These are phyloP conservation scores for Phaeolepiota aurea DNA, from an alignment of 768 basidiomycete species.

Conservation along the genomic window DNA sequence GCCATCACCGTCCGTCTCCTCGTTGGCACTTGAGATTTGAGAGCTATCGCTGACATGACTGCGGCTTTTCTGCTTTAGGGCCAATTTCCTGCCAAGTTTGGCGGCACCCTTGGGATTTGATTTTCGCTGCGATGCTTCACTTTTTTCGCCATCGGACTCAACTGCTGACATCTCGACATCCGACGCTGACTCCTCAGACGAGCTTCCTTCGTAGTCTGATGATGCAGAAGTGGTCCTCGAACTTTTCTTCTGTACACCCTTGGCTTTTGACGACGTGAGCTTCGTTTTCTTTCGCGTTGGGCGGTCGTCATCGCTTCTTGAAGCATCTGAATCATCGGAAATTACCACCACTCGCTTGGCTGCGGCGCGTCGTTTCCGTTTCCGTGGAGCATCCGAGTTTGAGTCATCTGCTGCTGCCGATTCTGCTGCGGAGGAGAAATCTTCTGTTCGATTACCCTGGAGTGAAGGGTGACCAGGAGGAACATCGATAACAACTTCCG, in stretches of 20 bases:
- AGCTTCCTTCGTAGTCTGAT: conserved; percentile 34
- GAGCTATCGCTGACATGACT: conserved; percentile 15
- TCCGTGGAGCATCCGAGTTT: conserved; percentile 25
- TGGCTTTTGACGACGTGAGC: conserved; percentile 13
- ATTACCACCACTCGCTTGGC: conserved; percentile 35
- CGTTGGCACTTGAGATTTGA: conserved; percentile 15
- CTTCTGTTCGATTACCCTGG: conserved; percentile 15
- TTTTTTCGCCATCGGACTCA: conserved; percentile 26
- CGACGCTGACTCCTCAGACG: conserved; percentile 22
- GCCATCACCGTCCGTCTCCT: conserved; percentile 24
- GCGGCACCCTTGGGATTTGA: conserved; percentile 20
- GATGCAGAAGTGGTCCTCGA: conserved; percentile 18
- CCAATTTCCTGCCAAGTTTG: conserved; percentile 12
- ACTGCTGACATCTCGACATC: conserved; percentile 22
- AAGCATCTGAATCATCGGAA: conserved; percentile 33
- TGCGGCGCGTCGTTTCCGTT: conserved; percentile 30
- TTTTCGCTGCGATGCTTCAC: conserved; percentile 17
- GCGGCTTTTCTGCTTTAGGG: conserved; percentile 7
- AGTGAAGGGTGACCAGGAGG: conserved; percentile 12
- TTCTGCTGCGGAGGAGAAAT: conserved; percentile 23
- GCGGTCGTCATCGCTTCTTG: conserved; percentile 16
- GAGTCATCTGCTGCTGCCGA: conserved; percentile 24
- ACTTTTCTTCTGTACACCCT: conserved; percentile 8
- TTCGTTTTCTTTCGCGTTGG: conserved; percentile 14
- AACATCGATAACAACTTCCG: conserved; percentile 52